Percentiles rank a stretch among this genome's conserved stretches.
Conservation (phyloP, 2,329 filamentous ascomycete species). For the Trichoderma afroharzianum region DNA sequence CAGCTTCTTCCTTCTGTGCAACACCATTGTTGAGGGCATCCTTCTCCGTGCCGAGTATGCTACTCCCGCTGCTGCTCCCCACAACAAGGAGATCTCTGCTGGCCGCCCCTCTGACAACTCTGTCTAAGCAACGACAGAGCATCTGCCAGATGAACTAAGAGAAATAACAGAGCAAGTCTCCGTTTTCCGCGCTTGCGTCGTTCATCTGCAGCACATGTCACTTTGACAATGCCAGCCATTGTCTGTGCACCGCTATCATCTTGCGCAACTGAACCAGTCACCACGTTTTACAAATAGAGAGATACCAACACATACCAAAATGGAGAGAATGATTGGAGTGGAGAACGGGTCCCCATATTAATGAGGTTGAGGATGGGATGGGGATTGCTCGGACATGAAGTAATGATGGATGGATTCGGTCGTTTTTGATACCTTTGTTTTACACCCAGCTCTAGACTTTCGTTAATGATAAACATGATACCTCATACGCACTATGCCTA, state of each 20-base stretch:
- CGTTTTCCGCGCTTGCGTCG: neutral
- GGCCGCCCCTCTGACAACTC: neutral
- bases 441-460: neutral
- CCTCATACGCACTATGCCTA: neutral
- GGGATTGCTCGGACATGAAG: neutral
- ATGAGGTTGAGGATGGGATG: neutral
- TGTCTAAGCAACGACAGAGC: neutral
- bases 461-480: slow-evolving; percentile 14
- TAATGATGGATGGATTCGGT: slow-evolving; percentile 12
- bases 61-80: neutral
- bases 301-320: neutral
- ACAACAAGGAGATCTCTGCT: slow-evolving; percentile 7
- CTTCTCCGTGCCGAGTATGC: slow-evolving; percentile 9
- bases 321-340: neutral
- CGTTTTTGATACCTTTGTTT: neutral
- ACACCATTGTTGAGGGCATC: slow-evolving; percentile 19
- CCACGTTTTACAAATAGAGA: neutral
- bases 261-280: neutral
- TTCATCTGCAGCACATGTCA: neutral
- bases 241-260: neutral
- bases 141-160: neutral
- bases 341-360: neutral
- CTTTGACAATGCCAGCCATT: neutral
- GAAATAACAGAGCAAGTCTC: neutral
- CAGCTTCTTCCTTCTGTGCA: slow-evolving; percentile 23